Base-by-base conservation (phyloP, 1,139 yeast genomes). In the Pichia sp. region DNA sequence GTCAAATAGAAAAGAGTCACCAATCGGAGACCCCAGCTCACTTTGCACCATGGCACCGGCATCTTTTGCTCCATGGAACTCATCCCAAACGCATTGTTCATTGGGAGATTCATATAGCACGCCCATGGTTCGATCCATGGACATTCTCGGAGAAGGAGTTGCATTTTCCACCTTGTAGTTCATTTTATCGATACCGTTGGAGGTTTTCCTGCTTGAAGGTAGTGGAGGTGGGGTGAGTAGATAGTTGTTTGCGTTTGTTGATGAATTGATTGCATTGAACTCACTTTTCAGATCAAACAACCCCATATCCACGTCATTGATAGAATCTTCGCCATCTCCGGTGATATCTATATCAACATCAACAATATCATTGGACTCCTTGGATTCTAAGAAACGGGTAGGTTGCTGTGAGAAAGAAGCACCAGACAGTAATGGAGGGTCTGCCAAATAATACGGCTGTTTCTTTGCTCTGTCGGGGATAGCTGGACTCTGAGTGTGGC, bases 41-140 rank as follows among this genome's bases (percentile, higher is more conserved):
- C 10, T 31, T 31, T 31, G 7, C 7, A 31, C 5, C 40, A 45
- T 39, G 4, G 37, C 29, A 5, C 44, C 48, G 3, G 34, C 33
- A 29, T 29, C 26, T 42, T 40, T 42, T 1, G 48, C 49, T 36
- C 38, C 26, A 29, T 43, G 41, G 37, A 45, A 48, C 37, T 48
- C 50, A 43, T 48, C 50, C 50, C 50, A 48, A 5, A 45, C 26
- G 27, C 43, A 38, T 27, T 47, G 47, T 34, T 51, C 54, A 40
- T 45, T 48, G 4, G 49, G 51, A 3, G 49, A 42, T 32, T 51
- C 54, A 45, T 51, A 51, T 11, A 51, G 38, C 16, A 51, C 47
- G 5, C 48, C 49, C 54, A 51, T 51, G 5, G 49, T 48, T 39
- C 54, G 31, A 45, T 51, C 54, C 11, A 43, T 33, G 2, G 45